phyloP scores from a whole-genome alignment of 1,284 basidiomycete species.

The Puccinia novopanici region DNA sequence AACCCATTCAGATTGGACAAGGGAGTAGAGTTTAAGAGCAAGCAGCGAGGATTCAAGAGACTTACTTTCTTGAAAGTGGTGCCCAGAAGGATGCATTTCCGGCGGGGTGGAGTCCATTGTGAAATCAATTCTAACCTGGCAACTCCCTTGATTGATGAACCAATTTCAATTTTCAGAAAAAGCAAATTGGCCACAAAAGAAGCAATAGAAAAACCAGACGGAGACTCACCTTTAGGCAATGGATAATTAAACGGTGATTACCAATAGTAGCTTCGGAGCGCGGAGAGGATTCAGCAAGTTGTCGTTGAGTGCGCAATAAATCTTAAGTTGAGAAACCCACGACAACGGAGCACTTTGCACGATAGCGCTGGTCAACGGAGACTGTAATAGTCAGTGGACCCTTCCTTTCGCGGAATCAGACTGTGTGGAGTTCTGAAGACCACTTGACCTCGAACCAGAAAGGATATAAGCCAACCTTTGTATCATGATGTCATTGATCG shows the following conservation, averaged over 20 bases:
- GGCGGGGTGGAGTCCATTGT: constrained; percentile 13
- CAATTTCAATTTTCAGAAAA: no score
- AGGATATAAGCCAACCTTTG: no score
- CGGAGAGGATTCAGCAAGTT: no score
- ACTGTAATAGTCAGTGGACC: no score
- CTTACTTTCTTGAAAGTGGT: constrained; percentile 48
- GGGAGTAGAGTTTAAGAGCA: neutral
- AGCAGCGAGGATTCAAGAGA: neutral
- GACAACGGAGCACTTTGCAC: no score
- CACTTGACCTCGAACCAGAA: neutral
- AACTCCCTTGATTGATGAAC: neutral
- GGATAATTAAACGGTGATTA: neutral
- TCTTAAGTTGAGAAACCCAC: no score
- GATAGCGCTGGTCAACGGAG: no score
- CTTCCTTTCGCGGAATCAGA: neutral
- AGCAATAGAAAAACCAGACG: no score
- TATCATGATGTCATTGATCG: constrained; percentile 21
- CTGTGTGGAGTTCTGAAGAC: neutral
- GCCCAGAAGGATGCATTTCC: constrained; percentile 2
- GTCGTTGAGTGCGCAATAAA: no score
- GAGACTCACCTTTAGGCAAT: neutral
- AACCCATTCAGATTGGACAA: neutral
- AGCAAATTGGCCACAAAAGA: neutral
- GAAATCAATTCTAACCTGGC: neutral
- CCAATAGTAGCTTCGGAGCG: neutral